Percentiles rank a stretch among this genome's conserved stretches.
These are phyloP conservation scores for Lentinula lateritia DNA, from an alignment of 768 basidiomycete genomes.

Conservation along the genomic window DNA sequence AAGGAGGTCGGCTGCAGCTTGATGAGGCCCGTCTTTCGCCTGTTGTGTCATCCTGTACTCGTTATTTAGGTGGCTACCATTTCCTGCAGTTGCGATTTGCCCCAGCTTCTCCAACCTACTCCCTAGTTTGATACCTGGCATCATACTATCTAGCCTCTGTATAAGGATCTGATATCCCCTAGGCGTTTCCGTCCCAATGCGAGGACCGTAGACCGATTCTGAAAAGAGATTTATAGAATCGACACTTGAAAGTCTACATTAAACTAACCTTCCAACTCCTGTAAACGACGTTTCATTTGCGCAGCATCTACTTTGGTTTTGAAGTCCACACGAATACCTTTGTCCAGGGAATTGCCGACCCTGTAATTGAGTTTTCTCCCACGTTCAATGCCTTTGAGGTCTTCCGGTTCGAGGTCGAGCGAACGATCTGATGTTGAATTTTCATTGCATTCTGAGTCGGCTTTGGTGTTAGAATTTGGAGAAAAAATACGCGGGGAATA, in stretches of 20 bases:
- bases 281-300: neutral
- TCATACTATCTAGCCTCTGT: conserved; percentile 30
- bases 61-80: neutral
- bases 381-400: neutral
- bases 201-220: conserved; percentile 39
- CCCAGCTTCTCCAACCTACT: conserved; percentile 30
- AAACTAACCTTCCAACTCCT: conserved; percentile 2
- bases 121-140: conserved; percentile 45
- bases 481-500: neutral
- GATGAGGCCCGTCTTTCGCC: conserved; percentile 24
- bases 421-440: neutral
- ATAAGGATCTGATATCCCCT: conserved; percentile 29
- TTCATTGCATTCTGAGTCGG: neutral
- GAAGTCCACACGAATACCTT: neutral
- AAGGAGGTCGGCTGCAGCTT: conserved; percentile 32
- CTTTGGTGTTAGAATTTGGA: neutral
- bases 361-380: neutral
- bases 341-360: neutral
- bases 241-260: neutral
- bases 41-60: neutral
- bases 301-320: neutral
- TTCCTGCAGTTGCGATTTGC: neutral
- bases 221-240: conserved; percentile 1
- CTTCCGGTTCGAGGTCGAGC: neutral
- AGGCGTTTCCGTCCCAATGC: conserved; percentile 36